These are phyloP conservation scores for Neoboletus magnificus DNA, from an alignment of 768 basidiomycete species.

Conservation along the genomic window DNA sequence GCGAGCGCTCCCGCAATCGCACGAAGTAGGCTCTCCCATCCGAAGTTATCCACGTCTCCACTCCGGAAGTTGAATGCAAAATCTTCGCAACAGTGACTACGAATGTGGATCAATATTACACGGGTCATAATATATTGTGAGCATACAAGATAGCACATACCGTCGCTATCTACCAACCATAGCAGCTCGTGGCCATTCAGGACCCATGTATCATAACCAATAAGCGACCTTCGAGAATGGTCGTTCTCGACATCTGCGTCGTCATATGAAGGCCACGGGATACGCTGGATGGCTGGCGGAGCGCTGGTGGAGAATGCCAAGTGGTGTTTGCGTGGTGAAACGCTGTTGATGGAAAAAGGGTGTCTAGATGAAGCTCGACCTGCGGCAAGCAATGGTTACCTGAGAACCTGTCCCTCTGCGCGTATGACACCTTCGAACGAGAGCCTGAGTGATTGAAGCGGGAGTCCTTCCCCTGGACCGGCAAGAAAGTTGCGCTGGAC, in stretches of 20 bases:
- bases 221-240: slow-evolving; percentile 34
- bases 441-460: slow-evolving; percentile 63
- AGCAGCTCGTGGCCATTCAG: slow-evolving; percentile 62
- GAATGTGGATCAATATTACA: neutral
- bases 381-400: slow-evolving; percentile 39
- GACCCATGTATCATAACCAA: slow-evolving; percentile 67
- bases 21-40: slow-evolving; percentile 83
- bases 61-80: slow-evolving; percentile 52
- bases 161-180: slow-evolving; percentile 74
- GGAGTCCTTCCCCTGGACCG: slow-evolving; percentile 76
- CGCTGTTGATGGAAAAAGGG: slow-evolving; percentile 38
- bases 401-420: slow-evolving; percentile 69
- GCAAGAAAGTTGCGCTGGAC: slow-evolving; percentile 68
- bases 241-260: slow-evolving; percentile 37
- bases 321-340: slow-evolving; percentile 69
- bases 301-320: slow-evolving; percentile 70
- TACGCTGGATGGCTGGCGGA: slow-evolving; percentile 76
- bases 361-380: neutral
- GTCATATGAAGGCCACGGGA: slow-evolving; percentile 72
- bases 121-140: neutral
- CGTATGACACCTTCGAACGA: slow-evolving; percentile 80
- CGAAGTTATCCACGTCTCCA: slow-evolving; percentile 82
- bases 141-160: slow-evolving; percentile 37
- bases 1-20: slow-evolving; percentile 46
- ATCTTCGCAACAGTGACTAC: slow-evolving; percentile 68